Evolutionary conservation across 1,284 basidiomycete genomes (phyloP).

Genomic region (Ganoderma lucidum): DNA sequence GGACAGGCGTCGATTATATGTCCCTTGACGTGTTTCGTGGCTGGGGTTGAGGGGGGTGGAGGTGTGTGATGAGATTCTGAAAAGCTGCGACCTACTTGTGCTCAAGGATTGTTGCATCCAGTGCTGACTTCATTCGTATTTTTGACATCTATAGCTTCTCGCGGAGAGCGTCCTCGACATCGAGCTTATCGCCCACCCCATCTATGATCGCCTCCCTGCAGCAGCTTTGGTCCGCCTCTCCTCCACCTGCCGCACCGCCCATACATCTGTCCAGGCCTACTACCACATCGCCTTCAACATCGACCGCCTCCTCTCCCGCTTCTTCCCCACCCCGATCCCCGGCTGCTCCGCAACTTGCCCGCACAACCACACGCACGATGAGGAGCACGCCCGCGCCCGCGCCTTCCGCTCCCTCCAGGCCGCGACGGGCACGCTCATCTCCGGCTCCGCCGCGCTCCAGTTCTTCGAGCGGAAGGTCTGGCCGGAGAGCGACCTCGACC

Average conservation of each 20-base stretch:
- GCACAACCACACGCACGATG: conserved; percentile 14
- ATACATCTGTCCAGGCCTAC: conserved; percentile 32
- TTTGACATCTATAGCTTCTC: conserved; percentile 21
- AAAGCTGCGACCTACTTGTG: not conserved
- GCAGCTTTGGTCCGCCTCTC: conserved; percentile 34
- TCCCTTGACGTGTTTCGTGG: not conserved
- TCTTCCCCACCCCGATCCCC: conserved; percentile 37
- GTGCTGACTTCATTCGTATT: not conserved
- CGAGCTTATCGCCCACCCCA: conserved; percentile 41
- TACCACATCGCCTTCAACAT: conserved; percentile 36
- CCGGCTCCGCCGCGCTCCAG: conserved; percentile 59
- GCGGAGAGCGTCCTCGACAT: conserved; percentile 36
- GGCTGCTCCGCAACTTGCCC: conserved; percentile 14
- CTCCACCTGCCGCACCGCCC: conserved; percentile 32
- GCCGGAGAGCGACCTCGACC: conserved; percentile 55
- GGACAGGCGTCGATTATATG: not conserved
- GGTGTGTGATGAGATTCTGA: not conserved
- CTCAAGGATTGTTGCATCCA: not conserved
- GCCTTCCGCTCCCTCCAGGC: conserved; percentile 55
- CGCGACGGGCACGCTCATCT: conserved; percentile 52
- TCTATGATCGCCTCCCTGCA: conserved; percentile 33
- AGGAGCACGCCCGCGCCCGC: conserved; percentile 28
- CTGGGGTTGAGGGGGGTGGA: not conserved
- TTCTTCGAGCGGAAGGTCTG: conserved; percentile 55
- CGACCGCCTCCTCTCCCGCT: conserved; percentile 38